Evolutionary conservation across 2,329 filamentous ascomycete genomes (phyloP).

Genomic region (Phaeomoniella chlamydospora): DNA sequence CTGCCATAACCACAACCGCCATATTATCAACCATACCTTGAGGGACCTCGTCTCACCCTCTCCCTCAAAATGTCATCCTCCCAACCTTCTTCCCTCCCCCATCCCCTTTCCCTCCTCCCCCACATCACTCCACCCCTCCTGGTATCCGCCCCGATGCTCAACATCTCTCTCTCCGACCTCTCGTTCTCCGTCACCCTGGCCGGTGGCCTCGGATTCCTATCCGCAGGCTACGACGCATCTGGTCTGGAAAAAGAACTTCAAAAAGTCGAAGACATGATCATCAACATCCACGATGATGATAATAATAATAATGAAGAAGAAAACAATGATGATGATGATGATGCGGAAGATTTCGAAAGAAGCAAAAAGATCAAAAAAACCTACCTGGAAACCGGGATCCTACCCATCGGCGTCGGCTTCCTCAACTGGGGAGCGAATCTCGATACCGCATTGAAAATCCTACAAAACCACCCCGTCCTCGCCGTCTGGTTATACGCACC

Average conservation of each 20-base stretch:
- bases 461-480: slow-evolving; percentile 18
- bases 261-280: slow-evolving; percentile 11
- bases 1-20: background rate
- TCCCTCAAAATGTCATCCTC: background rate
- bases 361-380: too few relatives aligned
- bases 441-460: slow-evolving; percentile 12
- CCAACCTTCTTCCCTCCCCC: background rate
- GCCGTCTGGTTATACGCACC: slow-evolving; percentile 27
- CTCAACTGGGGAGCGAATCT: slow-evolving; percentile 22
- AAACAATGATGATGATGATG: too few relatives aligned
- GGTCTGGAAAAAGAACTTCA: slow-evolving; percentile 16
- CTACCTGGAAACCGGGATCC: too few relatives aligned
- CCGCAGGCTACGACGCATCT: slow-evolving; percentile 36
- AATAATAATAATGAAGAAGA: slow-evolving; percentile 5
- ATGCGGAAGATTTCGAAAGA: too few relatives aligned
- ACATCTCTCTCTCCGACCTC: slow-evolving; percentile 41
- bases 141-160: slow-evolving; percentile 53
- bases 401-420: slow-evolving; percentile 26
- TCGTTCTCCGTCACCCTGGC: slow-evolving; percentile 45
- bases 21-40: too few relatives aligned
- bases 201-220: slow-evolving; percentile 40
- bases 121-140: slow-evolving; percentile 41
- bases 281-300: slow-evolving; percentile 3
- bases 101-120: background rate
- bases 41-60: too few relatives aligned